Conservation (phyloP, 306 rosid genomes). For the Lathyrus tuberosus region DNA sequence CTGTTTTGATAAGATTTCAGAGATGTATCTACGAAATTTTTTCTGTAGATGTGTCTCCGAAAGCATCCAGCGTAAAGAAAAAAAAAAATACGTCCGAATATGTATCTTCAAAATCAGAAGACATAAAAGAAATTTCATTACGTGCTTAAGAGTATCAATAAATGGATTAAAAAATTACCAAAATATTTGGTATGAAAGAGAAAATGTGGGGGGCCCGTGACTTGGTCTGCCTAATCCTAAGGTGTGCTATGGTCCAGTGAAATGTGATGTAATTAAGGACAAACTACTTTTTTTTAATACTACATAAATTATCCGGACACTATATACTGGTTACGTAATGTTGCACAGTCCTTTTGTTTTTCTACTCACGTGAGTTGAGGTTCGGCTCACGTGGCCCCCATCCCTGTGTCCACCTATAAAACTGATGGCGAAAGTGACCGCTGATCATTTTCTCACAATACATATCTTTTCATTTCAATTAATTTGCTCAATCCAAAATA, state of each 20-base stretch:
- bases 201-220: neutral
- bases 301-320: neutral
- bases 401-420: conserved; percentile 24
- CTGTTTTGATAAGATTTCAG: too few relatives aligned
- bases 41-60: too few relatives aligned
- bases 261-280: neutral
- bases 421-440: conserved; percentile 36
- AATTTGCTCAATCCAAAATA: neutral
- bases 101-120: too few relatives aligned
- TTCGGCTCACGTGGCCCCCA: conserved; percentile 62
- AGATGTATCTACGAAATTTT: too few relatives aligned
- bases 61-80: too few relatives aligned
- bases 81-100: too few relatives aligned
- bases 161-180: too few relatives aligned
- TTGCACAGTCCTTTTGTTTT: conserved; percentile 24
- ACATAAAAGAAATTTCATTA: too few relatives aligned
- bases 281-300: neutral
- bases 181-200: neutral
- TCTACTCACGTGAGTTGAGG: conserved; percentile 56
- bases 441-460: conserved; percentile 43
- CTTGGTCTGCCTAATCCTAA: neutral
- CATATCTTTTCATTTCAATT: neutral
- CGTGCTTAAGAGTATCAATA: too few relatives aligned
- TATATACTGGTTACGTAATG: conserved; percentile 8
- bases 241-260: conserved; percentile 1